Evolutionary conservation across 2,329 filamentous ascomycete species (phyloP), one percentile per base, ranked within the genome.

Genomic region (Aspergillus ustus): DNA sequence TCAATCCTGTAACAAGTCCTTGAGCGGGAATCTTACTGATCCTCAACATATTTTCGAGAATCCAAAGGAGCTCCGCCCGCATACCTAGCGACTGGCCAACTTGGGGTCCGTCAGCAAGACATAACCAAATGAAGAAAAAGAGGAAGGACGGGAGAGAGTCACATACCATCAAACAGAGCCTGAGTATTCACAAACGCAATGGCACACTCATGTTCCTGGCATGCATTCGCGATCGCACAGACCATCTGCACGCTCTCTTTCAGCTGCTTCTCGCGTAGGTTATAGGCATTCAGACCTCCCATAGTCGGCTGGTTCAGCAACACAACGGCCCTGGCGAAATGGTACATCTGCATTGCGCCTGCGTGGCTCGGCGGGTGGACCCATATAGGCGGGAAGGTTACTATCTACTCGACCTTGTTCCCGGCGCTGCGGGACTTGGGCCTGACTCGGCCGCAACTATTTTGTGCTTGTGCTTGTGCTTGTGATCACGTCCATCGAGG

Each of bases 261-360:
- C 11, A 66, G 63, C 52, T 50, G 66, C 57, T 59, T 65, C 29
- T 69, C 64, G 37, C 63, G 62, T 2, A 46, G 52, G 17, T 55
- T 43, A 64, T 82, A 83, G 7, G 81, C 81, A 15, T 79, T 74
- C 40, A 83, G 79, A 0, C 82, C 83, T 2, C 81, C 81, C 29
- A 75, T 73, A 0, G 80, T 80, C 1, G 84, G 84, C 58, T 82
- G 80, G 57, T 85, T 81, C 49, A 85, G 78, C 1, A 83, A 72
- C 6, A 85, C 76, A 0, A 85, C 72, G 37, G 85, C 82, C 7
- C 79, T 77, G 0, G 83, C 83, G 61, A 84, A 82, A 66, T 79
- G 77, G 64, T 83, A 81, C 44, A 81, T 80, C 66, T 86, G 84
- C 8, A 86, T 70, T 0, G 83, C 80, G 7, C 81, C 79, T 44